A percentile compares a stretch with the other conserved stretches of the same genome.
Evolutionary conservation across 2,329 filamentous ascomycete genomes (phyloP).

Genomic region (Boeremia exigua): DNA sequence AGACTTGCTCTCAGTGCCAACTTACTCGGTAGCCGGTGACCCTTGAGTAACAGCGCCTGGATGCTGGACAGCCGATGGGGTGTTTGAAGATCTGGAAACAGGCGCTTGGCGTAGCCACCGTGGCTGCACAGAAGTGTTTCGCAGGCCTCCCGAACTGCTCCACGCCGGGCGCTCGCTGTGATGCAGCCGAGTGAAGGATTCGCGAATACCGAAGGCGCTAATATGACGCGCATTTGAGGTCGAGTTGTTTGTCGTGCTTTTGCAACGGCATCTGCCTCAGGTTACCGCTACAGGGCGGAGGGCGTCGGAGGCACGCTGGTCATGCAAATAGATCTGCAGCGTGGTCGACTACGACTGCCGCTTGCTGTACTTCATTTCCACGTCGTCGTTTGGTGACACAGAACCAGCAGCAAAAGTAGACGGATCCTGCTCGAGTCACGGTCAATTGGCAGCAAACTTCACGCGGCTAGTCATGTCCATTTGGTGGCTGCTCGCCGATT

Average conservation of each 20-base stretch:
- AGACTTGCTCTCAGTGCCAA: not conserved
- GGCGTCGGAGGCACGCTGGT: slow-evolving; percentile 4
- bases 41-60: not conserved
- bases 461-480: slow-evolving; percentile 9
- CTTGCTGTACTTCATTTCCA: slow-evolving; percentile 8
- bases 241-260: slow-evolving; percentile 10
- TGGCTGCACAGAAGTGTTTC: not conserved
- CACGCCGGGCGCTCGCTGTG: not conserved
- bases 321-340: slow-evolving; percentile 2
- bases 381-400: slow-evolving; percentile 4
- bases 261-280: slow-evolving; percentile 11
- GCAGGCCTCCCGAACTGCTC: not conserved
- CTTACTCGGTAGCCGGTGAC: not conserved
- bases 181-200: not conserved
- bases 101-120: not conserved
- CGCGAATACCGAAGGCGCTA: not conserved
- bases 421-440: not conserved
- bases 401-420: slow-evolving; percentile 5
- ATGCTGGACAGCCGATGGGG: slow-evolving; percentile 2
- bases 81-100: slow-evolving; percentile 4
- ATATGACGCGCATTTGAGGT: slow-evolving; percentile 8
- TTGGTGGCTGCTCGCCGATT: not conserved
- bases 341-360: not conserved
- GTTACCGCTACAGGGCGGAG: slow-evolving; percentile 4
- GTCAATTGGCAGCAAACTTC: not conserved